Evolutionary conservation across 305 asterid species (phyloP).

Genomic region (Ruellia speciosa): DNA sequence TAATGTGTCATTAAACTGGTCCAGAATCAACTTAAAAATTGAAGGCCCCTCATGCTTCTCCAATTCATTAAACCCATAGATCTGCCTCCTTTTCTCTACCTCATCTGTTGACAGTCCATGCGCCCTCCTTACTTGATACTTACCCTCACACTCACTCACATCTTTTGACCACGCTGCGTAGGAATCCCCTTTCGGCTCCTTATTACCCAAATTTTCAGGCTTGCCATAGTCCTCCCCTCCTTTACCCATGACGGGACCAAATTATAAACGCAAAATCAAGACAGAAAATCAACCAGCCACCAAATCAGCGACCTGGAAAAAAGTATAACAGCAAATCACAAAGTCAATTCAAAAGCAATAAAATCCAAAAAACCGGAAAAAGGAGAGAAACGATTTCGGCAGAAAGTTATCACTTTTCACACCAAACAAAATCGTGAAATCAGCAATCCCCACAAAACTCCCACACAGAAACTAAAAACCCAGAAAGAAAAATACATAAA

Average conservation of each 20-base stretch:
- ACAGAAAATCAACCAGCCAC: neutral
- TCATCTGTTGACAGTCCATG: constrained; percentile 51
- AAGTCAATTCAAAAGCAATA: neutral
- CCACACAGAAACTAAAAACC: neutral
- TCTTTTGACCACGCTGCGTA: constrained; percentile 71
- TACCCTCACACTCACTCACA: constrained; percentile 61
- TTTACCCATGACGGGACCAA: constrained; percentile 48
- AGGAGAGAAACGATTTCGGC: neutral
- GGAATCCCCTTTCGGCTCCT: constrained; percentile 26
- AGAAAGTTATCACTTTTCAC: neutral
- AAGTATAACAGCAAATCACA: neutral
- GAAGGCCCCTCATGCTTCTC: constrained; percentile 90
- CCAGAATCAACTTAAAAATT: constrained; percentile 61
- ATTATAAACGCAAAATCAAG: neutral
- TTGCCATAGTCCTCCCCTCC: constrained; percentile 47
- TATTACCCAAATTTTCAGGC: constrained; percentile 30
- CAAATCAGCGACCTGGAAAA: constrained; percentile 9
- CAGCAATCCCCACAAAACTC: constrained; percentile 1
- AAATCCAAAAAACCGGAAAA: neutral
- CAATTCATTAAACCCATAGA: constrained; percentile 73
- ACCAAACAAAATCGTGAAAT: neutral
- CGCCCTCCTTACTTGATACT: constrained; percentile 45
- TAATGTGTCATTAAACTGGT: constrained; percentile 84
- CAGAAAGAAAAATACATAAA: neutral
- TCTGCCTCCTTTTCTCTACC: constrained; percentile 55